phyloP scores from a whole-genome alignment of 805 yeast species.

The Metschnikowia reukaufii region DNA sequence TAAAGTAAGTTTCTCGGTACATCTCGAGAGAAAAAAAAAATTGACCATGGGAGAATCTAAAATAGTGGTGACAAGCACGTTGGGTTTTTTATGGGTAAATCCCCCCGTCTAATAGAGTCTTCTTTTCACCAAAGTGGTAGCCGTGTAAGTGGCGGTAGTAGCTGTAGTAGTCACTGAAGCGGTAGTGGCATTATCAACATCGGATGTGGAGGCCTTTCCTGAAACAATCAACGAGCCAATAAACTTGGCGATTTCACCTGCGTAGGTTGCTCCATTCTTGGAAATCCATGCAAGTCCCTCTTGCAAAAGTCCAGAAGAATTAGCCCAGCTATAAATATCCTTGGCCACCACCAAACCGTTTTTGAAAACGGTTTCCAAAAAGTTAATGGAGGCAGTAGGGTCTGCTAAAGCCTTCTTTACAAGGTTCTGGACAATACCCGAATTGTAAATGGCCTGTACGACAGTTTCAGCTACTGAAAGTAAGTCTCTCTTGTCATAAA shows the following conservation, averaged over 20 bases:
- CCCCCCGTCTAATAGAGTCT: slow-evolving; percentile 19
- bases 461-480: slow-evolving; percentile 28
- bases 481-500: slow-evolving; percentile 39
- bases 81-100: no score
- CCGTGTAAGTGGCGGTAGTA: slow-evolving; percentile 22
- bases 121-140: slow-evolving; percentile 27
- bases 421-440: slow-evolving; percentile 34
- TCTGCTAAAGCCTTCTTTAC: slow-evolving; percentile 37
- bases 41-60: background rate
- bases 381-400: slow-evolving; percentile 34
- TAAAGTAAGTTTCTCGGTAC: no score
- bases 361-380: slow-evolving; percentile 34
- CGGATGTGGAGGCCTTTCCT: slow-evolving; percentile 29
- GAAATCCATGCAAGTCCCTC: slow-evolving; percentile 26
- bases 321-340: slow-evolving; percentile 40
- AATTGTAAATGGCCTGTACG: slow-evolving; percentile 30
- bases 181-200: slow-evolving; percentile 25
- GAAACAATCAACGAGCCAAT: slow-evolving; percentile 26
- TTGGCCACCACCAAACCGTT: slow-evolving; percentile 34
- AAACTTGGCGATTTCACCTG: slow-evolving; percentile 27
- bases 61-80: no score
- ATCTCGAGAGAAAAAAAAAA: no score
- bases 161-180: slow-evolving; percentile 17
- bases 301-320: slow-evolving; percentile 35
- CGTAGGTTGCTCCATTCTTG: slow-evolving; percentile 29